Percentiles rank a stretch among this genome's conserved stretches.
Conservation (phyloP, 306 rosid genomes). For the Begonia fuchsioides region DNA sequence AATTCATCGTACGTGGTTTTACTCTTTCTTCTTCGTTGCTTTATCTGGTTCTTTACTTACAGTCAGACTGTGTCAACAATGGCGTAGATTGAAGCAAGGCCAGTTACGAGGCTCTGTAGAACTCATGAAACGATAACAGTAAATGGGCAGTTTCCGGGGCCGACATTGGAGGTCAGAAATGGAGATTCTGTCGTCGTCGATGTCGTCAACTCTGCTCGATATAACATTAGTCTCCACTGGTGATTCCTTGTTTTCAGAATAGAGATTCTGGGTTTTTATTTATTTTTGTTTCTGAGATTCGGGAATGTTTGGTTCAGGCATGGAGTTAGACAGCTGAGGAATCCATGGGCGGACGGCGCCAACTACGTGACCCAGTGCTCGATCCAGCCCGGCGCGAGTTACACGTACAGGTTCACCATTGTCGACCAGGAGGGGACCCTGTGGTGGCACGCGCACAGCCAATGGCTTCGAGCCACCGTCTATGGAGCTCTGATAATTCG, state of each 20-base stretch:
- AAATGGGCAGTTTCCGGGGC: constrained; percentile 81
- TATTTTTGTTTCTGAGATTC: too few relatives aligned
- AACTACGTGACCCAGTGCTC: constrained; percentile 81
- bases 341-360: constrained; percentile 99
- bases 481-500: constrained; percentile 73
- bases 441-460: constrained; percentile 97
- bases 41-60: constrained; percentile 7
- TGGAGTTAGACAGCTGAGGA: constrained; percentile 62
- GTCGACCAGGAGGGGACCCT: constrained; percentile 73
- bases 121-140: constrained; percentile 49
- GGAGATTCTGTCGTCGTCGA: constrained; percentile 64
- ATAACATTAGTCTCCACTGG: constrained; percentile 74
- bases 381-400: constrained; percentile 71
- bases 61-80: neutral
- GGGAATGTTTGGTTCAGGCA: constrained; percentile 34
- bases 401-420: constrained; percentile 80
- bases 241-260: constrained; percentile 4
- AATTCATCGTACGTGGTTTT: constrained; percentile 48
- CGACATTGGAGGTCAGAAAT: constrained; percentile 38
- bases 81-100: constrained; percentile 30
- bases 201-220: constrained; percentile 46
- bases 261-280: too few relatives aligned
- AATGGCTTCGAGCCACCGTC: constrained; percentile 83
- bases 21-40: too few relatives aligned
- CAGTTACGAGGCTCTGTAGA: constrained; percentile 85